A percentile compares a stretch with the other conserved stretches of the same genome.
Evolutionary conservation across 176 grass and related monocot genomes (phyloP).

Genomic region (Triticum dicoccoides): DNA sequence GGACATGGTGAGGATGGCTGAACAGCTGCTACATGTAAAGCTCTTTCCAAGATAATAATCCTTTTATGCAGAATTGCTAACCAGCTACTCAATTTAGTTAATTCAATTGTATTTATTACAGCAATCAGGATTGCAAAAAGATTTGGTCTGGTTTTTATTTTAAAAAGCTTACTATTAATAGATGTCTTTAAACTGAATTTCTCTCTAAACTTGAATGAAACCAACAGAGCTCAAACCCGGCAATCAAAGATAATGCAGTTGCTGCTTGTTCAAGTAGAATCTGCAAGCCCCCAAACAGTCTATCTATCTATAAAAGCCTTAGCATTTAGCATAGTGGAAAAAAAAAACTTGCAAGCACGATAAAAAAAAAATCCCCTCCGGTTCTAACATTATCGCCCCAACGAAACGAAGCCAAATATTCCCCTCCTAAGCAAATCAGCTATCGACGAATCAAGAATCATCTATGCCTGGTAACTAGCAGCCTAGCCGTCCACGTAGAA

Average conservation of each 20-base stretch:
- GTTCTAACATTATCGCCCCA: not conserved
- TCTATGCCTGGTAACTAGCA: not conserved
- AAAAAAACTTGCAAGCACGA: not conserved
- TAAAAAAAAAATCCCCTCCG: not conserved
- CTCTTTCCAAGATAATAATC: not conserved
- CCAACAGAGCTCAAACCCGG: not conserved
- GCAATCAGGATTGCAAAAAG: not conserved
- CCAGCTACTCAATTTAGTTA: not conserved
- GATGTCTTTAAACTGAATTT: not conserved
- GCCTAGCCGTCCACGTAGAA: slow-evolving; percentile 4
- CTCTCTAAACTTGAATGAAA: not conserved
- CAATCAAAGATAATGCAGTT: not conserved
- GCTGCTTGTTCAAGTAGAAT: not conserved
- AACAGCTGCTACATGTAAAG: not conserved
- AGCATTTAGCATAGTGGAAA: too few species aligned
- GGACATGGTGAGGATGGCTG: not conserved
- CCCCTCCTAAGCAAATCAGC: not conserved
- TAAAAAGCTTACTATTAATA: not conserved
- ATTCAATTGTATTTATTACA: not conserved
- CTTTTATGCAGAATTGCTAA: not conserved
- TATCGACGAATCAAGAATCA: not conserved
- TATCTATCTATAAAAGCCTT: not conserved
- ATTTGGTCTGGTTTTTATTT: not conserved
- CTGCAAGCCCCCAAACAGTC: not conserved
- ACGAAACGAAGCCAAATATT: not conserved